phyloP scores from a whole-genome alignment of 1,284 basidiomycete genomes.

The Cerioporus squamosus region DNA sequence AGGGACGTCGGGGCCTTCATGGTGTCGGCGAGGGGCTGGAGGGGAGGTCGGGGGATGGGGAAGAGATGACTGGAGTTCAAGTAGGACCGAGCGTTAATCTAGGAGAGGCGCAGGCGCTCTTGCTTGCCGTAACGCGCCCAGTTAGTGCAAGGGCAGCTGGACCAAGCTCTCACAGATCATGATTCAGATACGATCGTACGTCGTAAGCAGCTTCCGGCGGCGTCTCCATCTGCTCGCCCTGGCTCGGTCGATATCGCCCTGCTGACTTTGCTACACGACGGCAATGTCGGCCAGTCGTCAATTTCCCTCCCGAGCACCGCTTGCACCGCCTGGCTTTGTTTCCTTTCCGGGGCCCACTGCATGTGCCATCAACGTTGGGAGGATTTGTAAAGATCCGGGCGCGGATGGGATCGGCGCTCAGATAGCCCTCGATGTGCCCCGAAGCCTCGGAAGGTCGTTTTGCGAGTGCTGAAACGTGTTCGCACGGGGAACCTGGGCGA shows the following conservation, averaged over 20 bases:
- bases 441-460: slow-evolving; percentile 9
- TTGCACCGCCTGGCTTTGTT: slow-evolving; percentile 21
- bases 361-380: slow-evolving; percentile 18
- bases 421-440: slow-evolving; percentile 10
- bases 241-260: not conserved
- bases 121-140: slow-evolving; percentile 20
- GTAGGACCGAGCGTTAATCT: slow-evolving; percentile 27
- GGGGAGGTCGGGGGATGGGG: slow-evolving; percentile 11
- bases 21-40: slow-evolving; percentile 5
- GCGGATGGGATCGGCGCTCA: slow-evolving; percentile 14
- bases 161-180: slow-evolving; percentile 12
- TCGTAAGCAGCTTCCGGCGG: slow-evolving; percentile 5
- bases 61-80: slow-evolving; percentile 18
- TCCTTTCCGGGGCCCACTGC: not conserved
- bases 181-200: slow-evolving; percentile 21
- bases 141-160: slow-evolving; percentile 12
- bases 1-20: slow-evolving; percentile 43
- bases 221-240: slow-evolving; percentile 1
- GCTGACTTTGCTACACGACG: not conserved
- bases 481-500: not conserved
- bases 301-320: slow-evolving; percentile 14
- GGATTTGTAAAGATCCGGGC: slow-evolving; percentile 25
- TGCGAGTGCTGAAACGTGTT: slow-evolving; percentile 16
- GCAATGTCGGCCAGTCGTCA: not conserved
- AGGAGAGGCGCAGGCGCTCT: slow-evolving; percentile 17